phyloP scores from a whole-genome alignment of 768 basidiomycete species.

The Leccinum imitatum region DNA sequence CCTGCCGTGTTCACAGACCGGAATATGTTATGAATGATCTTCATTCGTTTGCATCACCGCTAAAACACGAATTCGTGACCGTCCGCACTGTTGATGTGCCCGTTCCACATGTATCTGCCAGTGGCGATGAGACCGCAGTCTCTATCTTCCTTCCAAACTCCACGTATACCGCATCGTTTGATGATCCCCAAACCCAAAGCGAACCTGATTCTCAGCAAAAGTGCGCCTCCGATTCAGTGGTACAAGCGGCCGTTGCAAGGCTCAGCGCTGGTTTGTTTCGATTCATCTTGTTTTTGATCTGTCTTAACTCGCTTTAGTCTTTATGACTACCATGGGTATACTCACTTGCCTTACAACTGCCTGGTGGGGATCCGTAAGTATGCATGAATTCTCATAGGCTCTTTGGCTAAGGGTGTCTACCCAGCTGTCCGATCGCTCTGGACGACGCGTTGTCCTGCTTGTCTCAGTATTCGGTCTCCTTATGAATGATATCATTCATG shows the following conservation, averaged over 20 bases:
- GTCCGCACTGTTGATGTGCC: background rate
- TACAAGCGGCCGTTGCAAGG: slow-evolving; percentile 70
- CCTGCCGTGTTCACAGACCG: slow-evolving; percentile 65
- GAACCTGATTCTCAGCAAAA: slow-evolving; percentile 18
- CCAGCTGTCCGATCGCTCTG: slow-evolving; percentile 75
- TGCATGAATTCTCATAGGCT: background rate
- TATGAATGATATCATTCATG: slow-evolving; percentile 60
- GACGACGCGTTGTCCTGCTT: slow-evolving; percentile 64
- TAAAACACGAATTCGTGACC: background rate
- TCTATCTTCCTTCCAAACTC: slow-evolving; percentile 5
- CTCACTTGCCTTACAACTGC: slow-evolving; percentile 76
- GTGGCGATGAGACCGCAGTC: background rate
- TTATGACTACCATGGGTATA: slow-evolving; percentile 65
- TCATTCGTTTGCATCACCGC: background rate
- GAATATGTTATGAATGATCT: slow-evolving; percentile 35
- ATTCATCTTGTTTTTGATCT: background rate
- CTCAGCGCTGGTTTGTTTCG: slow-evolving; percentile 54
- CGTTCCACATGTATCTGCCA: background rate
- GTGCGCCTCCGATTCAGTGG: slow-evolving; percentile 69
- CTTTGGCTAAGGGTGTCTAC: background rate
- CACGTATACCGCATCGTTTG: background rate
- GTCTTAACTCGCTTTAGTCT: slow-evolving; percentile 41
- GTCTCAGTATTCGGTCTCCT: slow-evolving; percentile 62
- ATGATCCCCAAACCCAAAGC: background rate
- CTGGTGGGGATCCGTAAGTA: slow-evolving; percentile 81